Evolutionary conservation across 805 yeast species (phyloP), one percentile per base, ranked within the genome.

Genomic region (Limtongia smithiae): DNA sequence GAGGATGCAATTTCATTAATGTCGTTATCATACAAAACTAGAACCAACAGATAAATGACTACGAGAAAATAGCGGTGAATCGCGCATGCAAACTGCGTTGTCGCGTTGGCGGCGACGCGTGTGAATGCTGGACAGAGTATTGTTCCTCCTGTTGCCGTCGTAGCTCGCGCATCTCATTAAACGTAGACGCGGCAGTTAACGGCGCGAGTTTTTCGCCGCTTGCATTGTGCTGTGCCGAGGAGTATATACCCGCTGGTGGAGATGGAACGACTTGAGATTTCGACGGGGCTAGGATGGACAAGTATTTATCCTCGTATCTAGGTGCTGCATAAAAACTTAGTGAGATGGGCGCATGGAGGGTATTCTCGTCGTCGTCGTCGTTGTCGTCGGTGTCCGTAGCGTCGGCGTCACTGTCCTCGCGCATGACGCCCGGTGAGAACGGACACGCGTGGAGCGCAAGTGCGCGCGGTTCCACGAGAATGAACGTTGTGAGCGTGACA

Each of bases 321-420:
- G 57, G 54, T 8, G 55, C 25, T 15, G 57, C 54, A 43, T 52
- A 44, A 34, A 52, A 52, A 9, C 54, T 32, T 7, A 52, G 32
- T 1, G 57, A 52, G 35, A 51, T 43, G 21, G 42, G 44, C 3
- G 42, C 47, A 14, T 15, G 33, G 9, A 33, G 35, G 21, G 22
- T 2, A 21, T 34, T 47, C 31, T 37, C 35, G 22, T 24, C 25
- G 14, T 31, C 25, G 11, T n/a, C 33, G 32, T 17, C 11, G 31
- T 15, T 22, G 17, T 33, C 41, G 20, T 41, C 42, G 9, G 27
- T n/a, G 18, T 14, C 50, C 11, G 39, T 20, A 14, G 30, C 12
- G 4, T 22, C 31, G 12, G 32, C 12, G 42, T 7, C 15, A 15
- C 22, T 12, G 30, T 28, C 25, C 12, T 20, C 46, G 17, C 25